Evolutionary conservation across 2,329 filamentous ascomycete species (phyloP).

Genomic region (Decorospora gaudefroyi): DNA sequence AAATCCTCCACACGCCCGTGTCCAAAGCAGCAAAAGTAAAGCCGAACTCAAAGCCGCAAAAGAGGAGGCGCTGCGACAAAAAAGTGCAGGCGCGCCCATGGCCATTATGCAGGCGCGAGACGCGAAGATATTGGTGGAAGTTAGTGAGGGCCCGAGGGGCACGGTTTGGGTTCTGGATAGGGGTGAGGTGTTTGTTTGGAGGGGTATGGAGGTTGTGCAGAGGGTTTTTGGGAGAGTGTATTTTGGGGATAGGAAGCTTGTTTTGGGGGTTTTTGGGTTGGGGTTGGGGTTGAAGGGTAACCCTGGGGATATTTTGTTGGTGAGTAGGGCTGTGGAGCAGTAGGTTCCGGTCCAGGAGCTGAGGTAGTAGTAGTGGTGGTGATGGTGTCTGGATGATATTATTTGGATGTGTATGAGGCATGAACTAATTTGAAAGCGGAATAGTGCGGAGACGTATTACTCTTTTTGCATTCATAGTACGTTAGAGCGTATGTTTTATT

Average conservation of each 20-base stretch:
- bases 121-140: constrained; percentile 1
- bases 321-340: too few species aligned
- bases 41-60: not conserved
- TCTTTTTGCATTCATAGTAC: too few species aligned
- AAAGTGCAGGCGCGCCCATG: not conserved
- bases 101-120: constrained; percentile 1
- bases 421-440: too few species aligned
- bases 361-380: too few species aligned
- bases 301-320: constrained; percentile 16
- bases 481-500: too few species aligned
- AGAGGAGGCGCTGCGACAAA: not conserved
- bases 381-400: too few species aligned
- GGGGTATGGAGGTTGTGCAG: constrained; percentile 9
- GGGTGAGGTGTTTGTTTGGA: not conserved
- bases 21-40: not conserved
- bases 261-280: constrained; percentile 4
- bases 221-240: not conserved
- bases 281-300: constrained; percentile 9
- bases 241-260: not conserved
- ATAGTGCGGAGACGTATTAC: too few species aligned
- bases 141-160: constrained; percentile 5
- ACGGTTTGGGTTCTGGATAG: constrained; percentile 10
- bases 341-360: too few species aligned
- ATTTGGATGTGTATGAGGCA: too few species aligned
- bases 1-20: not conserved